phyloP scores from a whole-genome alignment of 2,329 filamentous ascomycete genomes.

The Hypoxylon sp. region DNA sequence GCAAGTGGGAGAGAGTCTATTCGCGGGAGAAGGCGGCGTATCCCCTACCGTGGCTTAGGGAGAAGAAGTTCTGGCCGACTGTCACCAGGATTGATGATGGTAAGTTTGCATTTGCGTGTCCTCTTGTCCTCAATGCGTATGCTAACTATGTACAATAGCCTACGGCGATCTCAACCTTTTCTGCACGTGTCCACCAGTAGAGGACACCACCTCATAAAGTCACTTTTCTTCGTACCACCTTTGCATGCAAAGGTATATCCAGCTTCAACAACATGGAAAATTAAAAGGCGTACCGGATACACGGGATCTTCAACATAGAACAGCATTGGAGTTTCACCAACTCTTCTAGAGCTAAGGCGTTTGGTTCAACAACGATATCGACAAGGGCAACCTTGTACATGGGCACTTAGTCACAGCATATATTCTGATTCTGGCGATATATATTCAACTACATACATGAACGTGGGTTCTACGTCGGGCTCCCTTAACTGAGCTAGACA shows the following conservation, averaged over 20 bases:
- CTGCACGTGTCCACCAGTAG: slow-evolving; percentile 44
- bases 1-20: slow-evolving; percentile 86
- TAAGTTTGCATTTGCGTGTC: slow-evolving; percentile 64
- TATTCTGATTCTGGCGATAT: slow-evolving; percentile 15
- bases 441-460: slow-evolving; percentile 29
- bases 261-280: slow-evolving; percentile 41
- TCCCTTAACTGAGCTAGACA: slow-evolving; percentile 37
- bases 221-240: not conserved
- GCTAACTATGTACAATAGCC: slow-evolving; percentile 31
- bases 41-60: slow-evolving; percentile 82
- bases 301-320: slow-evolving; percentile 29
- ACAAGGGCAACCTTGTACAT: slow-evolving; percentile 1
- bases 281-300: slow-evolving; percentile 38
- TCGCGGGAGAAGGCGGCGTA: slow-evolving; percentile 87
- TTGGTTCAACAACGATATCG: slow-evolving; percentile 26
- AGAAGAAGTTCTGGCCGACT: slow-evolving; percentile 98
- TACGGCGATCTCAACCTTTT: slow-evolving; percentile 46
- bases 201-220: slow-evolving; percentile 41
- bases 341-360: slow-evolving; percentile 30
- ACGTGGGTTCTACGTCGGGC: slow-evolving; percentile 4
- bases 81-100: slow-evolving; percentile 90
- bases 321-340: slow-evolving; percentile 41
- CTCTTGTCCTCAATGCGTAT: not conserved
- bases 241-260: slow-evolving; percentile 31
- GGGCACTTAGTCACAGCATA: slow-evolving; percentile 5